These are phyloP conservation scores for Endocalyx cinctus DNA, from an alignment of 2,329 filamentous ascomycete genomes.

Conservation along the genomic window DNA sequence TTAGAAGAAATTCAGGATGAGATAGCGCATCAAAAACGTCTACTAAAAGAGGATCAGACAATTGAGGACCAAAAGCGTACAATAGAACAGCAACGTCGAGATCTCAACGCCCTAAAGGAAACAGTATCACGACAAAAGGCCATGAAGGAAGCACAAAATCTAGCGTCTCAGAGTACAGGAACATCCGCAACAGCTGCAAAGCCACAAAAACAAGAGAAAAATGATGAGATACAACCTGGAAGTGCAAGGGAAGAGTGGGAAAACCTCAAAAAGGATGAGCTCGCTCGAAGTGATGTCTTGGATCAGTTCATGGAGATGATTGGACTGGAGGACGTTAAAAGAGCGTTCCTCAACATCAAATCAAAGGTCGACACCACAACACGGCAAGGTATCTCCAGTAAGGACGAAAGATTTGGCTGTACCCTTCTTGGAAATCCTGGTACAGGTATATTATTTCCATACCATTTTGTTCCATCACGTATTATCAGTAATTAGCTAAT, in stretches of 20 bases:
- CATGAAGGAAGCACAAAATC: slow-evolving; percentile 7
- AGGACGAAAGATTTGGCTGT: slow-evolving; percentile 56
- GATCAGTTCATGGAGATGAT: slow-evolving; percentile 30
- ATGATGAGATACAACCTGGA: too few species aligned
- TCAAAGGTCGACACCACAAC: slow-evolving; percentile 54
- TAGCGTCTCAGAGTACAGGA: too few species aligned
- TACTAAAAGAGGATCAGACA: slow-evolving; percentile 38
- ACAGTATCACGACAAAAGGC: slow-evolving; percentile 17
- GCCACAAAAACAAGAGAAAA: too few species aligned
- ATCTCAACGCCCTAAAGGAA: slow-evolving; percentile 39
- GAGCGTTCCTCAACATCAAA: slow-evolving; percentile 59
- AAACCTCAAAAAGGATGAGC: slow-evolving; percentile 42
- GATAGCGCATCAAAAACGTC: slow-evolving; percentile 42
- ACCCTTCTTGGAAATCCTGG: slow-evolving; percentile 68
- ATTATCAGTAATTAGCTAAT: not conserved
- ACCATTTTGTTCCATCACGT: not conserved
- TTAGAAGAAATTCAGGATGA: slow-evolving; percentile 50
- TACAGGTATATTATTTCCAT: slow-evolving; percentile 46
- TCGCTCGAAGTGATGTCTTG: slow-evolving; percentile 10
- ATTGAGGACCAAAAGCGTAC: slow-evolving; percentile 37
- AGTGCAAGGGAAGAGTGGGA: slow-evolving; percentile 55
- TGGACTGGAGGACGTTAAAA: slow-evolving; percentile 66
- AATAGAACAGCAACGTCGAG: slow-evolving; percentile 40
- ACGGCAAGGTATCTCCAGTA: slow-evolving; percentile 52
- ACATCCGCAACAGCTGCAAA: too few species aligned